Evolutionary conservation across 2,329 filamentous ascomycete species (phyloP), one percentile per base, ranked within the genome.

Genomic region (Thermoascus crustaceus): DNA sequence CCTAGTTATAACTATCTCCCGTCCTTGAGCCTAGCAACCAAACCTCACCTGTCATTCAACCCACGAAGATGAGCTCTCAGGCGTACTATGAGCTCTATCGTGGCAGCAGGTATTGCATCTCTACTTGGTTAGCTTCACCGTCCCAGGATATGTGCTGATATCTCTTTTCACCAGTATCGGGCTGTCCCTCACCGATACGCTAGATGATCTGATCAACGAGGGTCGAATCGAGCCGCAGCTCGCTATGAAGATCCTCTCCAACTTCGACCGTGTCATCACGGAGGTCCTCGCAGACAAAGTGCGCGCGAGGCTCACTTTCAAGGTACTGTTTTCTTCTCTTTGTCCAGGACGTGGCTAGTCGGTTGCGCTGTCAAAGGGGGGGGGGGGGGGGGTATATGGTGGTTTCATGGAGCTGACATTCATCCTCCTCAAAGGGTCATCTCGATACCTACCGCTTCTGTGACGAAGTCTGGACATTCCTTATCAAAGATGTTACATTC

Each of bases 401-500:
- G 2, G 4, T 19, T 17, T 24, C 5, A 22, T 9, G 11, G 38
- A 11, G 38, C 41, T 55, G 32, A 53, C 39, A 34, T 23, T 23
- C 26, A 26, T 34, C 23, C 29, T 34, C 32, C 37, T 33, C 21
- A 17, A 34, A 95, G 89, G 91, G 91, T 31, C 91, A 93, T 57
- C 80, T 98, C 44, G 88, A 96, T 60, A 96, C 91, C 10, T 98
- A 98, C 70, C 83, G 91, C 50, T 98, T 98, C 74, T 98, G 91
- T 69, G 91, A 98, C 66, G 91, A 98, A 68, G 91, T 98, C 40
- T 98, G 91, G 91, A 98, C 91, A 1, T 98, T 98, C 63, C 76
- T 98, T 39, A 94, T 98, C 66, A 95, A 95, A 66, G 91, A 96
- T 48, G 88, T 96, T 37, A 87, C 81, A n/a, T 96, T 98, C 70